Percentiles rank a stretch among this genome's conserved stretches.
phyloP scores from a whole-genome alignment of 805 yeast genomes.

The Saturnispora sanitii region DNA sequence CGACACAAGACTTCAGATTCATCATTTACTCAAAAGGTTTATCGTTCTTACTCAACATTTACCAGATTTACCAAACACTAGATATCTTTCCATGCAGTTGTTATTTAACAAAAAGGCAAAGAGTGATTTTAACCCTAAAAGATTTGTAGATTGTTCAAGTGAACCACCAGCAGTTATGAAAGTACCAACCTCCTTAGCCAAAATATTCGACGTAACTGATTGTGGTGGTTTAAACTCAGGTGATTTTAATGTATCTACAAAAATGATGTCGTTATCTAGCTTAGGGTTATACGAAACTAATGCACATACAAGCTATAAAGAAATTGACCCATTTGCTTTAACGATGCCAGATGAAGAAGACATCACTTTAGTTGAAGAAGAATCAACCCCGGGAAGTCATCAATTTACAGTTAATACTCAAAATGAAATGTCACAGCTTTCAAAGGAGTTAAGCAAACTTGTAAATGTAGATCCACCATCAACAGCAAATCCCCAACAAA shows the following conservation, averaged over 20 bases:
- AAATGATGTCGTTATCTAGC: conserved; percentile 20
- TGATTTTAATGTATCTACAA: conserved; percentile 16
- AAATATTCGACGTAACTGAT: conserved; percentile 13
- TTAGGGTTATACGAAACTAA: conserved; percentile 28
- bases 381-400: too few relatives aligned
- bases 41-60: conserved; percentile 44
- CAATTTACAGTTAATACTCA: not conserved
- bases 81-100: conserved; percentile 39
- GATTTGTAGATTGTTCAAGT: conserved; percentile 28
- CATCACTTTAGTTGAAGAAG: conserved; percentile 2
- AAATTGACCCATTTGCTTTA: conserved; percentile 23
- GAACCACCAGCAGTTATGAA: conserved; percentile 32
- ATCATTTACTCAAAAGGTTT: conserved; percentile 40
- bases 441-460: conserved; percentile 16
- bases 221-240: conserved; percentile 20
- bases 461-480: conserved; percentile 3
- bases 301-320: conserved; percentile 14
- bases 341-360: not conserved
- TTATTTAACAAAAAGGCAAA: conserved; percentile 41
- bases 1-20: conserved; percentile 35
- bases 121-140: conserved; percentile 36
- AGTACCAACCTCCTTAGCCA: conserved; percentile 22
- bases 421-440: conserved; percentile 17
- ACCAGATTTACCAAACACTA: conserved; percentile 39
- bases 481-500: conserved; percentile 5